phyloP scores from a whole-genome alignment of 345 rosid genomes.

The Jatropha curcas region DNA sequence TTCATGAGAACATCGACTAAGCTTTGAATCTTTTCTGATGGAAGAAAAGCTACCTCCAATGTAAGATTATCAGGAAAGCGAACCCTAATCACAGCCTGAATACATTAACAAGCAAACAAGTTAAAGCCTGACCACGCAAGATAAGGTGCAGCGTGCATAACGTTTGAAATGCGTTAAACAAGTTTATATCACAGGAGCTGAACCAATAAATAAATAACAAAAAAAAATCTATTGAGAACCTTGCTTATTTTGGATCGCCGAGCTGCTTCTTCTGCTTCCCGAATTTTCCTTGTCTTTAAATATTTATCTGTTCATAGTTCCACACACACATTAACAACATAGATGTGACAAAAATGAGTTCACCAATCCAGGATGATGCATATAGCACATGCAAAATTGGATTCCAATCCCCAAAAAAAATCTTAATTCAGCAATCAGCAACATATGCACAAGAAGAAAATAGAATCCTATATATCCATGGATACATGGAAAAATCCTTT shows the following conservation, averaged over 20 bases:
- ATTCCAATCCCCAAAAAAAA: neutral
- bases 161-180: neutral
- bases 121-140: constrained; percentile 1
- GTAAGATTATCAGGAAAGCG: constrained; percentile 88
- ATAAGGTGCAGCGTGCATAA: constrained; percentile 6
- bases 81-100: constrained; percentile 68
- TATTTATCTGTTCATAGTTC: constrained; percentile 43
- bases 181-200: neutral
- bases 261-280: constrained; percentile 90
- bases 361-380: neutral
- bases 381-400: neutral
- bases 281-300: constrained; percentile 74
- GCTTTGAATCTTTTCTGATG: constrained; percentile 74
- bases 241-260: constrained; percentile 64
- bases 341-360: neutral
- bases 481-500: neutral
- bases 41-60: constrained; percentile 77
- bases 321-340: neutral
- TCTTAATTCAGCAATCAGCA: neutral
- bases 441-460: neutral
- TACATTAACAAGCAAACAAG: constrained; percentile 14
- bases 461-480: neutral
- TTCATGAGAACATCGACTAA: constrained; percentile 66
- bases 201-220: constrained; percentile 4
- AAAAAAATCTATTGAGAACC: constrained; percentile 39